These are phyloP conservation scores for Suillus ampliporus DNA, from an alignment of 768 basidiomycete species.

Conservation along the genomic window DNA sequence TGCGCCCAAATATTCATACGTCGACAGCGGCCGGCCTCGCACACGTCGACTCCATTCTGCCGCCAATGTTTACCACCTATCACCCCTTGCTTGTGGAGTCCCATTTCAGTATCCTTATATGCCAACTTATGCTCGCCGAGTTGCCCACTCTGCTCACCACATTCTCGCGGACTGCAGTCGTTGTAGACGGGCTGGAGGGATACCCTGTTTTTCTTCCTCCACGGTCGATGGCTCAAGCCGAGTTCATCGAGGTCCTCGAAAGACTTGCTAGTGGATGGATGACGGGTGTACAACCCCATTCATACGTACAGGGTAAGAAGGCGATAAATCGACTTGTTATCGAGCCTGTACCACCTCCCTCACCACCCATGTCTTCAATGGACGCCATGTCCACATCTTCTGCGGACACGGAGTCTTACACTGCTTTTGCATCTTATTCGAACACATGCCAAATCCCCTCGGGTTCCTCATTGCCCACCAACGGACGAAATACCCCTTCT, in stretches of 20 bases:
- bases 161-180: conserved; percentile 67
- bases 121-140: conserved; percentile 79
- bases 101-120: conserved; percentile 79
- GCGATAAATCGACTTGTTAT: conserved; percentile 52
- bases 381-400: conserved; percentile 34
- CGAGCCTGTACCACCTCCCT: conserved; percentile 42
- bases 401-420: conserved; percentile 25
- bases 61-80: conserved; percentile 83
- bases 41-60: conserved; percentile 42
- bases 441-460: conserved; percentile 19
- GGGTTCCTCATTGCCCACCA: conserved; percentile 24
- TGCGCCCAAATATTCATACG: conserved; percentile 63
- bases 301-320: conserved; percentile 39
- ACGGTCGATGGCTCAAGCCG: conserved; percentile 88
- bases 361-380: conserved; percentile 27
- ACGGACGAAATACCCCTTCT: conserved; percentile 27
- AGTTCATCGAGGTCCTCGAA: conserved; percentile 86
- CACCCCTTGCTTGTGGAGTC: conserved; percentile 90
- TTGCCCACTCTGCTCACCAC: conserved; percentile 64
- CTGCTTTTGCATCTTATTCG: conserved; percentile 29
- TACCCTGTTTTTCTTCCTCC: conserved; percentile 90
- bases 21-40: conserved; percentile 40
- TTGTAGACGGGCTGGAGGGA: conserved; percentile 85
- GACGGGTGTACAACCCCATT: conserved; percentile 65
- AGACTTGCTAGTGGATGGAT: conserved; percentile 81